Percentiles rank a stretch among this genome's conserved stretches.
Conservation (phyloP, 108 stramenopile genomes). For the Epithemia pelagica region DNA sequence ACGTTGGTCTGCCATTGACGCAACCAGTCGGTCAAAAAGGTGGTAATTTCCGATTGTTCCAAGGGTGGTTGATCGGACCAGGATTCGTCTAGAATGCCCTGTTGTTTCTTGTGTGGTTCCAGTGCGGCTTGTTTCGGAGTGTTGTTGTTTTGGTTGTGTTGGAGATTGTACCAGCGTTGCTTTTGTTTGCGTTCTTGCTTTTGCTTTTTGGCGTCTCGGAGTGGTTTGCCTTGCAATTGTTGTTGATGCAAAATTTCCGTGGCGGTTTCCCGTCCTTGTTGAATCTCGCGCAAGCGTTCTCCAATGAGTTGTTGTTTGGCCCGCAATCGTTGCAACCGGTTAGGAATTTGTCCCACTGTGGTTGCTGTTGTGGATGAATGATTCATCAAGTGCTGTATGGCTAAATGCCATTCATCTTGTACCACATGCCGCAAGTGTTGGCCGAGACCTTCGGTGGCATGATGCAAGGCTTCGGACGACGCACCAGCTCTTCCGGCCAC, state of each 20-base stretch:
- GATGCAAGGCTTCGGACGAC: neutral
- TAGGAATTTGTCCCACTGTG: slow-evolving; percentile 24
- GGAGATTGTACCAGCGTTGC: neutral
- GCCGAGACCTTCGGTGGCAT: neutral
- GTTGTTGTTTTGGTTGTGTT: neutral
- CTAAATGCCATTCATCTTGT: neutral
- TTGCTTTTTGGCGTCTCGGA: too few species aligned
- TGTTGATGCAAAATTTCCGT: slow-evolving; percentile 66
- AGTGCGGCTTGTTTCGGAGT: too few species aligned
- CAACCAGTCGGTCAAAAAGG: slow-evolving; percentile 57
- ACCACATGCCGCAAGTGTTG: neutral
- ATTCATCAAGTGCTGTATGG: neutral
- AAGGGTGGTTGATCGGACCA: slow-evolving; percentile 65
- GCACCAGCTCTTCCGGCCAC: too few species aligned
- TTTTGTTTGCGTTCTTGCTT: too few species aligned
- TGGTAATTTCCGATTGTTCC: slow-evolving; percentile 54
- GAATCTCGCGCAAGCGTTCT: slow-evolving; percentile 60
- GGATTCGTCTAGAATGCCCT: too few species aligned
- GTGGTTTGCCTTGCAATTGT: too few species aligned
- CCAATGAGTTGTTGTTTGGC: slow-evolving; percentile 67
- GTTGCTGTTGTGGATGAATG: neutral
- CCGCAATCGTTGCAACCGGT: slow-evolving; percentile 40
- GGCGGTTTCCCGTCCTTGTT: slow-evolving; percentile 68
- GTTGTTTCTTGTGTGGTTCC: too few species aligned
- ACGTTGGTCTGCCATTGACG: slow-evolving; percentile 51